Evolutionary conservation across 2,329 filamentous ascomycete species (phyloP), one percentile per base, ranked within the genome.

Genomic region (Talaromyces sp.): DNA sequence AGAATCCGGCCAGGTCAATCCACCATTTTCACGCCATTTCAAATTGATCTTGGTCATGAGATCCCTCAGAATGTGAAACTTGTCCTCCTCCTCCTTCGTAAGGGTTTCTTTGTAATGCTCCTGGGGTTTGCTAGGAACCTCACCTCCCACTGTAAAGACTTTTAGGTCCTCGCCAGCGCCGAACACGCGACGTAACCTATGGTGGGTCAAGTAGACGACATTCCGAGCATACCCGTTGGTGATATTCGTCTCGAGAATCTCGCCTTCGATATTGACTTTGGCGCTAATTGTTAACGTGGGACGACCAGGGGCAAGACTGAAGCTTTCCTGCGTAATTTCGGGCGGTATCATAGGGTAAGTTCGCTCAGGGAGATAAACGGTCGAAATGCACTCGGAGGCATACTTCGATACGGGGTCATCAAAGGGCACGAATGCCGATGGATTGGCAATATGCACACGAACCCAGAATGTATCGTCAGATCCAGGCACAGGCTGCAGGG

Each of bases 381-480:
- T 83, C 67, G 82, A 75, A 5, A 80, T 78, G 68, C 85, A 81
- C 53, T 82, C 79, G 7, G 78, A 76, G 2, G 86, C 85, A 69
- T 85, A 81, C 65, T 83, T 78, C 18, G 83, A 79, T 34, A 87
- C 71, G 2, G 78, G 71, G 61, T 83, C 77, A 7, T 83, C 76
- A 31, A 78, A 79, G 9, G 76, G 68, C 64, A 88, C 79, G 68
- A 86, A 88, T 4, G 86, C 85, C 1, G 86, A 85, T 1, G 85
- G 86, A 63, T 89, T 88, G 0, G 86, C 85, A 56, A 88, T 78
- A 70, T 89, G 86, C 6, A 87, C 74, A 66, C 85, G 86, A 12
- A 88, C 70, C 86, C 86, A 89, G 65, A 80, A 82, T 23, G 79
- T 74, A 28, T 77, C 72, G 1, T 75, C 68, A 2, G 74, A 74